phyloP scores from a whole-genome alignment of 164 flowering plant genomes.

The Buxus sempervirens region DNA sequence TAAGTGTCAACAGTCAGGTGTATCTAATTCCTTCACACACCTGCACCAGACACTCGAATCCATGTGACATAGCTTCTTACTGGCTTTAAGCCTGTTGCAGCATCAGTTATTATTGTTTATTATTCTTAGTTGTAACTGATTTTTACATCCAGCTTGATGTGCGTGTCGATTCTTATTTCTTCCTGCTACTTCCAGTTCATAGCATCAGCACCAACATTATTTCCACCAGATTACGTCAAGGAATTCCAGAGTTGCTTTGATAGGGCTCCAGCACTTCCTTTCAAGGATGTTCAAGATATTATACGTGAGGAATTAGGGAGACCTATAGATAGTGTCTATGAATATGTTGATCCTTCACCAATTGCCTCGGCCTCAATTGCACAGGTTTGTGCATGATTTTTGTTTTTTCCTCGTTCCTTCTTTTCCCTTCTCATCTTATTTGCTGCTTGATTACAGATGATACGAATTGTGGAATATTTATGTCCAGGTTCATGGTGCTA shows the following conservation, averaged over 20 bases:
- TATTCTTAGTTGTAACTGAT: neutral
- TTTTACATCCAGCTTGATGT: neutral
- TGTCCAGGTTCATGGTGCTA: constrained; percentile 88
- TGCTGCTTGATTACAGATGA: neutral
- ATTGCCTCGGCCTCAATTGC: constrained; percentile 99
- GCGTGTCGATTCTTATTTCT: neutral
- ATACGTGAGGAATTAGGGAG: constrained; percentile 69
- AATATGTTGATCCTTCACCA: constrained; percentile 84
- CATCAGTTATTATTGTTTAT: neutral
- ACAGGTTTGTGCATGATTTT: constrained; percentile 46
- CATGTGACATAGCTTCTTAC: too few relatives aligned
- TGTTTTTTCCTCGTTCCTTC: neutral
- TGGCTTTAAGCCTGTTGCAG: neutral
- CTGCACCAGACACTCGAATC: too few relatives aligned
- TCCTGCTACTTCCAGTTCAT: constrained; percentile 54
- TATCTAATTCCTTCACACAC: too few relatives aligned
- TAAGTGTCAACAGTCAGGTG: too few relatives aligned
- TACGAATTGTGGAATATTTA: constrained; percentile 8
- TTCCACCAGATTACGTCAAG: constrained; percentile 82
- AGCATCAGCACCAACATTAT: constrained; percentile 93
- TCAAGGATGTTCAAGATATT: constrained; percentile 64
- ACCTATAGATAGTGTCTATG: constrained; percentile 82
- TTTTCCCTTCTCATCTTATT: neutral
- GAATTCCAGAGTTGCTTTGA: constrained; percentile 96
- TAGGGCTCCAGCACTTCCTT: constrained; percentile 81